A percentile compares a stretch with the other conserved stretches of the same genome.
Evolutionary conservation across 371 early-diverging fungal genomes (phyloP).

Genomic region (Rhizomucor pusillus): DNA sequence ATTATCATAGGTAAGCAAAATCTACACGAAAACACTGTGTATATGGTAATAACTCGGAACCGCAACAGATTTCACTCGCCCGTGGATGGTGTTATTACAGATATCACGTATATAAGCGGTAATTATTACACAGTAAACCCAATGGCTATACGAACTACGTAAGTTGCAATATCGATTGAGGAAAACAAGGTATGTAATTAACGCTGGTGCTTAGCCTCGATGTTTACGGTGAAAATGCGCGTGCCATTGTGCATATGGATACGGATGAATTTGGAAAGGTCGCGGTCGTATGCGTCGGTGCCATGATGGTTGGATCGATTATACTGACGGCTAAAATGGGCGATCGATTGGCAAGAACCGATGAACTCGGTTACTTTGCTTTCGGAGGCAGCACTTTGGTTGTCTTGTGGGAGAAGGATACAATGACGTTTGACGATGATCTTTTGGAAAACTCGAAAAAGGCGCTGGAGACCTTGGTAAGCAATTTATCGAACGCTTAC

Average conservation of each 20-base stretch:
- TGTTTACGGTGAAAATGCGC: constrained; percentile 84
- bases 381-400: constrained; percentile 83
- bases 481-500: not conserved
- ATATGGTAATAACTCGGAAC: not conserved
- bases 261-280: constrained; percentile 72
- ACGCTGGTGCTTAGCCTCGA: too few species aligned
- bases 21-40: not conserved
- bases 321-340: constrained; percentile 60
- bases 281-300: constrained; percentile 75
- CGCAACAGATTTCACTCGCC: constrained; percentile 73
- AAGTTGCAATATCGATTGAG: too few species aligned
- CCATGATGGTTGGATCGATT: constrained; percentile 92
- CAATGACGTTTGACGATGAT: constrained; percentile 23
- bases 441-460: constrained; percentile 28
- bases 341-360: constrained; percentile 56
- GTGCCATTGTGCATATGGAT: constrained; percentile 70
- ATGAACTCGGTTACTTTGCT: constrained; percentile 83
- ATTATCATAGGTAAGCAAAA: constrained; percentile 71
- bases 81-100: constrained; percentile 67
- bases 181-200: too few species aligned
- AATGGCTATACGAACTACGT: constrained; percentile 77
- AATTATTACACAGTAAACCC: constrained; percentile 86
- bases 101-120: constrained; percentile 62
- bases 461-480: constrained; percentile 26
- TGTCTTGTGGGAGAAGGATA: constrained; percentile 60